phyloP scores from a whole-genome alignment of 208 protist genomes.

The Endotrypanum monterogeii region DNA sequence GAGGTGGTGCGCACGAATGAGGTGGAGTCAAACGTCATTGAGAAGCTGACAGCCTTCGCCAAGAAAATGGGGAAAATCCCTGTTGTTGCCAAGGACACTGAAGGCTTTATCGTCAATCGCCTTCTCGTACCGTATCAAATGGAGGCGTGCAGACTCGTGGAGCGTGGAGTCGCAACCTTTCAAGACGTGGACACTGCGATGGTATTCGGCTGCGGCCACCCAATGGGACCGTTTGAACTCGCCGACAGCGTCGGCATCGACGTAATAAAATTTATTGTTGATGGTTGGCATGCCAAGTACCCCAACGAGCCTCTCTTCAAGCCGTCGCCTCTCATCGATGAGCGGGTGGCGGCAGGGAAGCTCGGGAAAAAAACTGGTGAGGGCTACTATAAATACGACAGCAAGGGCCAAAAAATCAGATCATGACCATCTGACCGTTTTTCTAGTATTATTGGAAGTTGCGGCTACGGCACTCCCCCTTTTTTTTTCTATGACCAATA shows the following conservation, averaged over 20 bases:
- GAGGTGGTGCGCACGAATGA: conserved; percentile 79
- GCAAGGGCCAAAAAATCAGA: conserved; percentile 24
- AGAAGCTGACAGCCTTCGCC: conserved; percentile 49
- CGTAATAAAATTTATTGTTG: conserved; percentile 61
- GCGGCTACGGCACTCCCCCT: no score
- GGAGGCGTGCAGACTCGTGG: conserved; percentile 78
- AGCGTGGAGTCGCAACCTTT: conserved; percentile 71
- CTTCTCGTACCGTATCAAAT: conserved; percentile 83
- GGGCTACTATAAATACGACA: conserved; percentile 89
- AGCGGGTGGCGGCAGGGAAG: conserved; percentile 73
- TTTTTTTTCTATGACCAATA: no score
- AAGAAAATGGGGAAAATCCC: conserved; percentile 67
- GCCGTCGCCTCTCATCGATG: conserved; percentile 47
- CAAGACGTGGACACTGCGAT: conserved; percentile 89
- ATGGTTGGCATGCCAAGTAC: conserved; percentile 69
- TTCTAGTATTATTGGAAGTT: background rate
- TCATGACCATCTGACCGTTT: background rate
- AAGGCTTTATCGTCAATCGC: conserved; percentile 92
- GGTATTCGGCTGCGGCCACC: conserved; percentile 88
- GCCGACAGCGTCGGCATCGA: conserved; percentile 81
- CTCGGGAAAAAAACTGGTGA: conserved; percentile 87
- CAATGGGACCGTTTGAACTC: conserved; percentile 92
- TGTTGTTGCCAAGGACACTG: conserved; percentile 78
- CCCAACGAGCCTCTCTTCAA: conserved; percentile 71
- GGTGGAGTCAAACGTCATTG: conserved; percentile 48